phyloP scores from a whole-genome alignment of 208 protist species.

The Lotmaria passim region DNA sequence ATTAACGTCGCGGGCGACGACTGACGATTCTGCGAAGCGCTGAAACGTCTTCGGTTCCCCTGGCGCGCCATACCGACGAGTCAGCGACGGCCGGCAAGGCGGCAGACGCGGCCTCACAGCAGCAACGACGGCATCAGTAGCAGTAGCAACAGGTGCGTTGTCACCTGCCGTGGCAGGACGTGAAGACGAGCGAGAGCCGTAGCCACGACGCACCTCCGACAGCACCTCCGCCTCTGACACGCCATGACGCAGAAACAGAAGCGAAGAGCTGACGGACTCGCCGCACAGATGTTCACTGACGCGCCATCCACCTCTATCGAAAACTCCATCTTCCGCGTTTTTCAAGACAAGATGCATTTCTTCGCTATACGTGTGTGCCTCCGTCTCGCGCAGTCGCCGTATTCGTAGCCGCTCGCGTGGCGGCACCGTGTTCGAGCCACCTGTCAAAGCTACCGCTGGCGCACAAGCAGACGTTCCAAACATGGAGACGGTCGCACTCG shows the following conservation, averaged over 20 bases:
- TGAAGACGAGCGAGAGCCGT: not conserved
- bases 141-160: too few species aligned
- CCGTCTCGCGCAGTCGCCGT: not conserved
- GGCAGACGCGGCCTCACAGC: not conserved
- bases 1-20: too few species aligned
- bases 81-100: too few species aligned
- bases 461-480: too few species aligned
- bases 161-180: not conserved
- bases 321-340: not conserved
- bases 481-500: too few species aligned
- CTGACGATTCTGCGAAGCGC: too few species aligned
- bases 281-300: not conserved
- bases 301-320: not conserved
- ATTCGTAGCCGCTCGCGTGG: constrained; percentile 9
- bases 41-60: too few species aligned
- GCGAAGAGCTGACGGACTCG: not conserved
- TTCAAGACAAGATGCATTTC: not conserved
- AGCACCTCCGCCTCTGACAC: constrained; percentile 2
- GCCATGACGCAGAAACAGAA: not conserved
- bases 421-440: too few species aligned
- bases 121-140: not conserved
- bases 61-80: too few species aligned
- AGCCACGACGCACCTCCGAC: not conserved
- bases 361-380: not conserved
- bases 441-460: too few species aligned